Conservation (phyloP, 805 yeast genomes). For the Wickerhamiella vanderwaltii region DNA sequence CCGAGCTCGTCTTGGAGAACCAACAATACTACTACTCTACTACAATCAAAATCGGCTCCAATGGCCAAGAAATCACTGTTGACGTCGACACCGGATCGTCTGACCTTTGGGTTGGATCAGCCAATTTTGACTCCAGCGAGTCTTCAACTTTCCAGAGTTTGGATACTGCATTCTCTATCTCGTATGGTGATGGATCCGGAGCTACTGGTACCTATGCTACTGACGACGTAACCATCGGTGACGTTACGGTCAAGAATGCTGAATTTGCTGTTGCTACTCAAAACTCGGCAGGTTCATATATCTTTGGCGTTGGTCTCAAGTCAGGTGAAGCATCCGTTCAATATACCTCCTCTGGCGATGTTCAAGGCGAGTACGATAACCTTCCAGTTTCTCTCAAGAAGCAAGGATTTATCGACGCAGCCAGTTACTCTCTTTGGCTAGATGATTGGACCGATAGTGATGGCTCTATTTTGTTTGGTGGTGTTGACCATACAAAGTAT, state of each 20-base stretch:
- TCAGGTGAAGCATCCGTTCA: conserved; percentile 23
- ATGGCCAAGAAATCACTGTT: conserved; percentile 37
- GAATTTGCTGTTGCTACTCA: conserved; percentile 66
- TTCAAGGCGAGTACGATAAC: conserved; percentile 20
- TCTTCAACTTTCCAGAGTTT: conserved; percentile 4
- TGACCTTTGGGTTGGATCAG: conserved; percentile 44
- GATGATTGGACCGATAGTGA: conserved; percentile 23
- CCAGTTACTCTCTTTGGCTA: conserved; percentile 38
- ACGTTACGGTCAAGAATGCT: conserved; percentile 35
- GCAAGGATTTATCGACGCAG: conserved; percentile 32
- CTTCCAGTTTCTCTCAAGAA: conserved; percentile 27
- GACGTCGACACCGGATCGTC: conserved; percentile 62
- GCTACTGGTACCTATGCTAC: conserved; percentile 42
- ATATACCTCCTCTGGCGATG: conserved; percentile 11
- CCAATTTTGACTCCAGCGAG: neutral
- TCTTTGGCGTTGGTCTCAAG: conserved; percentile 29
- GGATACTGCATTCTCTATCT: conserved; percentile 25
- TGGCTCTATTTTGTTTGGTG: conserved; percentile 46
- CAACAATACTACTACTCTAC: neutral
- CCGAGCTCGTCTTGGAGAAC: conserved; percentile 12
- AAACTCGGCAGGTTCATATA: conserved; percentile 30
- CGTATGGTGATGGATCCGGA: conserved; percentile 35
- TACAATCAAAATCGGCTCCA: conserved; percentile 2
- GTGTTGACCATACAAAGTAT: conserved; percentile 51
- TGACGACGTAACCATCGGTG: conserved; percentile 44